Percentiles rank a stretch among this genome's conserved stretches.
phyloP scores from a whole-genome alignment of 352 stramenopile species.

The Globisporangium spinosum region DNA sequence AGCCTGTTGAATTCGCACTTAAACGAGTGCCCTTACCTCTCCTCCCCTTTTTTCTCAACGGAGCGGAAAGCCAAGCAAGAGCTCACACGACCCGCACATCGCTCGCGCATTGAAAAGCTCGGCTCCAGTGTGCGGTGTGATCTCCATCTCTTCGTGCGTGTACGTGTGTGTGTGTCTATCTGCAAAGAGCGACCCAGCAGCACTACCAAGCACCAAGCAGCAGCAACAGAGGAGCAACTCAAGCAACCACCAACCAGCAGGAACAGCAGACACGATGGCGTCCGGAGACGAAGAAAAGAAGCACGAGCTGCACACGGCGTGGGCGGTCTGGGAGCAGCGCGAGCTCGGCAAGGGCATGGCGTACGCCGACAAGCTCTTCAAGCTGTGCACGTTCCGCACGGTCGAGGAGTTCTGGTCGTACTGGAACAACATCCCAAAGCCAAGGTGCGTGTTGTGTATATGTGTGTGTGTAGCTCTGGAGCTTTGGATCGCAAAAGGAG shows the following conservation, averaged over 20 bases:
- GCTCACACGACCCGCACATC: not conserved
- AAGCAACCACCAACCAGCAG: not conserved
- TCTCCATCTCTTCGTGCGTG: not conserved
- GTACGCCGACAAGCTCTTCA: conserved; percentile 86
- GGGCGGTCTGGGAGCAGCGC: conserved; percentile 85
- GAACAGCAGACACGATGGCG: conserved; percentile 27
- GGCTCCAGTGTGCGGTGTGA: not conserved
- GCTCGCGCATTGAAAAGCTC: conserved; percentile 3
- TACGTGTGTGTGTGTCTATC: not conserved
- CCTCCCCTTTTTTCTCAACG: conserved; percentile 1
- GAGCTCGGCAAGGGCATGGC: conserved; percentile 74
- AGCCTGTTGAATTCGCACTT: not conserved
- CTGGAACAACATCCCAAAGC: conserved; percentile 90
- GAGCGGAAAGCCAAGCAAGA: not conserved
- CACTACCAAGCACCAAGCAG: not conserved
- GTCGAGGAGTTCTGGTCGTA: conserved; percentile 90
- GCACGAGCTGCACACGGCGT: conserved; percentile 79
- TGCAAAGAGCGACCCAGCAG: conserved; percentile 4
- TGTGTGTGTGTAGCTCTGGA: not conserved
- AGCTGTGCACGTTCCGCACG: conserved; percentile 83
- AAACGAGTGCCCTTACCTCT: not conserved
- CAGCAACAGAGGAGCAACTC: not conserved
- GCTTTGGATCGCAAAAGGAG: not conserved
- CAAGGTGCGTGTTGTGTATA: conserved; percentile 39
- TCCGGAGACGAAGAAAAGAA: conserved; percentile 46